phyloP scores from a whole-genome alignment of 2,329 filamentous ascomycete species.

The Cladosporium cucumerinum region DNA sequence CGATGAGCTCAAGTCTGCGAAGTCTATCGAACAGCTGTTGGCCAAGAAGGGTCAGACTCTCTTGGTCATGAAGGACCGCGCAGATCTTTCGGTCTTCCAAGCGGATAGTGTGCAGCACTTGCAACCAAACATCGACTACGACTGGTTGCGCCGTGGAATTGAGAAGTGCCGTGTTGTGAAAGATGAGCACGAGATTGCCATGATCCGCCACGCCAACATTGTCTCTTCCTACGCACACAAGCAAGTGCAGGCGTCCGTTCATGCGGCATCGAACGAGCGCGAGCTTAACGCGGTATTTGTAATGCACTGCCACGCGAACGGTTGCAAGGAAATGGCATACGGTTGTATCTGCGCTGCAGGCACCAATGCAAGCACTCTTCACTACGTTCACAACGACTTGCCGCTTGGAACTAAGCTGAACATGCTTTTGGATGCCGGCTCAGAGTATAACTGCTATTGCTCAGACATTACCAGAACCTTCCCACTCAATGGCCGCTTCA shows the following conservation, averaged over 20 bases:
- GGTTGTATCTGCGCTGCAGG: slow-evolving; percentile 81
- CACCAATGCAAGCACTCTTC: slow-evolving; percentile 75
- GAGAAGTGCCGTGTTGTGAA: slow-evolving; percentile 80
- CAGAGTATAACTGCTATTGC: slow-evolving; percentile 49
- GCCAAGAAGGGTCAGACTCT: slow-evolving; percentile 48
- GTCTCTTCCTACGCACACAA: slow-evolving; percentile 77
- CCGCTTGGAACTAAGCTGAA: slow-evolving; percentile 69
- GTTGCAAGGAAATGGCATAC: slow-evolving; percentile 81
- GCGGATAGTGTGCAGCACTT: slow-evolving; percentile 65
- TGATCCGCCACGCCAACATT: slow-evolving; percentile 77
- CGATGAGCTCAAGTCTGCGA: slow-evolving; percentile 70
- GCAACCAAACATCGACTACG: slow-evolving; percentile 63
- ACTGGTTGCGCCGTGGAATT: slow-evolving; percentile 61
- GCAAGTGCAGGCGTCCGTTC: slow-evolving; percentile 63
- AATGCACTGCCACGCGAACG: slow-evolving; percentile 69
- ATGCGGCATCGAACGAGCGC: slow-evolving; percentile 68
- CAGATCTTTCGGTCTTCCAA: slow-evolving; percentile 42
- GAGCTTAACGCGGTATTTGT: slow-evolving; percentile 81
- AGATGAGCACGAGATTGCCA: slow-evolving; percentile 75
- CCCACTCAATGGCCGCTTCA: slow-evolving; percentile 70
- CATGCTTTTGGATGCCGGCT: slow-evolving; percentile 79
- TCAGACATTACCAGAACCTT: slow-evolving; percentile 78
- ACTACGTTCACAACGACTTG: slow-evolving; percentile 79
- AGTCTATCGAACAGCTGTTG: slow-evolving; percentile 52
- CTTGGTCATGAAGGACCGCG: slow-evolving; percentile 75